Percentiles rank a stretch among this genome's conserved stretches.
Conservation (phyloP, 2,329 filamentous ascomycete species). For the Diaporthe ilicicola region DNA sequence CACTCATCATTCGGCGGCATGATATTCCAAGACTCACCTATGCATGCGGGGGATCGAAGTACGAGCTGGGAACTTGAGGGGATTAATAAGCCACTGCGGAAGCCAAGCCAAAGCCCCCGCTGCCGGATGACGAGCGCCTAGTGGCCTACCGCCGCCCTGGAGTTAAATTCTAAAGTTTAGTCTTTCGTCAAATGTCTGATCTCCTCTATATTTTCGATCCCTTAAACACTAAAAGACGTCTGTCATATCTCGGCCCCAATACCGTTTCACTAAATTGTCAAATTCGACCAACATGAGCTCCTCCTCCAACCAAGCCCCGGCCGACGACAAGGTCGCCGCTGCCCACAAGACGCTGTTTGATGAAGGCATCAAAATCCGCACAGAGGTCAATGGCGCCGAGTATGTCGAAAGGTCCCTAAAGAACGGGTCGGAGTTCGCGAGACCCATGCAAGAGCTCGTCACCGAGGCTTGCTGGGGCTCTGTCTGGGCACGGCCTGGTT, state of each 20-base stretch:
- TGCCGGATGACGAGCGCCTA: no score
- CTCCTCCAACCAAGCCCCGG: slow-evolving; percentile 14
- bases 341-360: slow-evolving; percentile 66
- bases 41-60: neutral
- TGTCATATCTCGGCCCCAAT: neutral
- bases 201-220: neutral
- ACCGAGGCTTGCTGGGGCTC: slow-evolving; percentile 73
- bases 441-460: slow-evolving; percentile 68
- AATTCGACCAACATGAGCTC: slow-evolving; percentile 32
- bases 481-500: slow-evolving; percentile 69
- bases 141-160: neutral
- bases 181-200: neutral
- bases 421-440: slow-evolving; percentile 66
- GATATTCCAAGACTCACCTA: neutral
- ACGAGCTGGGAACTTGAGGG: neutral
- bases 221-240: neutral
- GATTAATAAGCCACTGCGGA: neutral
- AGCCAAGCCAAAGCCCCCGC: neutral
- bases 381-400: slow-evolving; percentile 66
- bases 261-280: neutral
- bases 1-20: neutral
- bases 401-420: slow-evolving; percentile 67
- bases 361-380: slow-evolving; percentile 67
- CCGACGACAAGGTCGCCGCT: slow-evolving; percentile 40
- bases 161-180: neutral